These are phyloP conservation scores for Penicillium sp. DNA, from an alignment of 2,329 filamentous ascomycete species.

Conservation along the genomic window DNA sequence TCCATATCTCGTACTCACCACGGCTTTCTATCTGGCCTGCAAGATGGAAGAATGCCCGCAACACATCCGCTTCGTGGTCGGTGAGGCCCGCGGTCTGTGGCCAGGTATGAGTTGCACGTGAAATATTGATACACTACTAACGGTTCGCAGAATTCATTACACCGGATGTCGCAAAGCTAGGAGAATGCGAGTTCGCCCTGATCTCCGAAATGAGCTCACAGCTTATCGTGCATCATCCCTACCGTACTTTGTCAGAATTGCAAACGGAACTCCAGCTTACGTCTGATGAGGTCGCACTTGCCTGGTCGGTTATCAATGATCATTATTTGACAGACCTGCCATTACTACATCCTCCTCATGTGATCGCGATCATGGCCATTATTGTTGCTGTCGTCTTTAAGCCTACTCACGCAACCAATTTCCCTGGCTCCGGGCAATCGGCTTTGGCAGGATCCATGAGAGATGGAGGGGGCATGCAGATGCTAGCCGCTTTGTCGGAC, in stretches of 20 bases:
- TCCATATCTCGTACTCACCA: conserved; percentile 89
- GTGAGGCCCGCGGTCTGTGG: conserved; percentile 84
- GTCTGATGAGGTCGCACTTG: conserved; percentile 76
- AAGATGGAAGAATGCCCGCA: conserved; percentile 98
- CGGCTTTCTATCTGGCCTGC: conserved; percentile 89
- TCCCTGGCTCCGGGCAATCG: conserved; percentile 35
- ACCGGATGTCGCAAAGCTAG: conserved; percentile 78
- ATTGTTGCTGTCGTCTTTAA: conserved; percentile 81
- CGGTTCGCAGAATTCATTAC: conserved; percentile 62
- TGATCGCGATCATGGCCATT: conserved; percentile 83
- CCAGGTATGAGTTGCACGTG: conserved; percentile 54
- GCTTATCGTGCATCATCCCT: conserved; percentile 87
- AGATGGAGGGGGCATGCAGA: conserved; percentile 37
- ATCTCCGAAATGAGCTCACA: conserved; percentile 91
- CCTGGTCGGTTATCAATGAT: conserved; percentile 86
- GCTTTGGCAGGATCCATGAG: conserved; percentile 37
- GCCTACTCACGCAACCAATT: conserved; percentile 53
- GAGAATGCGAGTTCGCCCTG: conserved; percentile 90
- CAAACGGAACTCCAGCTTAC: conserved; percentile 69
- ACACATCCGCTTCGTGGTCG: conserved; percentile 87
- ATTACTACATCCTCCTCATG: conserved; percentile 80
- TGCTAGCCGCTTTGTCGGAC: conserved; percentile 37
- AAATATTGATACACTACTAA: conserved; percentile 17
- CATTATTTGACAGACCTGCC: conserved; percentile 92
- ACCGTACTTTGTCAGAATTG: conserved; percentile 74